phyloP scores from a whole-genome alignment of 2,329 filamentous ascomycete genomes.

The Pseudocercospora eumusae region DNA sequence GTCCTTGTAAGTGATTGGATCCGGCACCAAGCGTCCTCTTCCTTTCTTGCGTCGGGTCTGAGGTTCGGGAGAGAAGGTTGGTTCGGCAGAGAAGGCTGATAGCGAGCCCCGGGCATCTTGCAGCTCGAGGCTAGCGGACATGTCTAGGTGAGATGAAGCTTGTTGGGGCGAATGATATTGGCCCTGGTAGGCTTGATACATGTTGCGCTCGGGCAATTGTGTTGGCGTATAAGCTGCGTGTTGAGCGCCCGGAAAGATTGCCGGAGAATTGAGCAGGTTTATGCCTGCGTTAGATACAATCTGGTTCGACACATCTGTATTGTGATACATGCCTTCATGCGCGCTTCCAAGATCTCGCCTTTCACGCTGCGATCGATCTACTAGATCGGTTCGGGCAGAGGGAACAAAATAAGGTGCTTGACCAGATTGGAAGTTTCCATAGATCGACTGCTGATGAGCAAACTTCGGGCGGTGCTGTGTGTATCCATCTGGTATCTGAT shows the following conservation, averaged over 20 bases:
- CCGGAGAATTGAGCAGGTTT: not conserved
- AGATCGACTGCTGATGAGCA: not conserved
- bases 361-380: not conserved
- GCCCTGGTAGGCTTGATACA: constrained; percentile 11
- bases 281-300: not conserved
- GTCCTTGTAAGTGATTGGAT: constrained; percentile 3
- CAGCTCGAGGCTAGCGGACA: not conserved
- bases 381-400: not conserved
- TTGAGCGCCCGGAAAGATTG: not conserved
- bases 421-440: not conserved
- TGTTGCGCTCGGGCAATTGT: constrained; percentile 10
- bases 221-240: not conserved
- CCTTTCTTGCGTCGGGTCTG: constrained; percentile 8
- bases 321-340: not conserved
- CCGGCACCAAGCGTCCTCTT: constrained; percentile 1
- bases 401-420: not conserved
- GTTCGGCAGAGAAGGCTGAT: not conserved
- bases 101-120: not conserved
- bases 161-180: not conserved
- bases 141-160: not conserved
- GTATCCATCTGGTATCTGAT: not conserved
- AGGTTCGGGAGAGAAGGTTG: constrained; percentile 3
- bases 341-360: not conserved
- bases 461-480: not conserved
- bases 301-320: not conserved